Evolutionary conservation across 2,329 filamentous ascomycete species (phyloP).

Genomic region (Xylaria polymorpha): DNA sequence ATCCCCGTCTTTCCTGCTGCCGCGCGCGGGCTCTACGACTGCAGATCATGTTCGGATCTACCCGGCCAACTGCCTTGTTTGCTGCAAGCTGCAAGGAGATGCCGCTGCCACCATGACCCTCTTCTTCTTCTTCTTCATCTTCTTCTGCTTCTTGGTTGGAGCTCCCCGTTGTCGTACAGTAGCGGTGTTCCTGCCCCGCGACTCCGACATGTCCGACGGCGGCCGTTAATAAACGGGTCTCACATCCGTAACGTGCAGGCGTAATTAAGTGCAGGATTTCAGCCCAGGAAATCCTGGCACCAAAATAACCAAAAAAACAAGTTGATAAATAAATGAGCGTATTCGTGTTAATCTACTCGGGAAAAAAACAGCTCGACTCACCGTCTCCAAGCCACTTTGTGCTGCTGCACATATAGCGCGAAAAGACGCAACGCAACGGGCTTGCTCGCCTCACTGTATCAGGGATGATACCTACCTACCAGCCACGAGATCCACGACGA

Average conservation of each 20-base stretch:
- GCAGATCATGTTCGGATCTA: conserved; percentile 5
- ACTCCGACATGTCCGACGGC: not conserved
- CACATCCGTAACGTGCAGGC: not conserved
- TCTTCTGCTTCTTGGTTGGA: not conserved
- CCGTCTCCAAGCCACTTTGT: not conserved
- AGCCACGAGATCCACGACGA: not conserved
- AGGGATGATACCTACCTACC: not conserved
- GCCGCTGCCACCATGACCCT: not conserved
- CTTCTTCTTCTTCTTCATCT: too few species aligned
- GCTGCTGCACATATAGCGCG: not conserved
- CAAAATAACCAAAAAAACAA: too few species aligned
- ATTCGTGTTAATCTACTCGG: not conserved
- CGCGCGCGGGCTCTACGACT: not conserved
- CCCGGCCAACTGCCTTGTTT: not conserved
- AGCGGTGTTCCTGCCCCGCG: not conserved
- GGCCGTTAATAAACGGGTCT: not conserved
- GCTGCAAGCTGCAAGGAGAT: too few species aligned
- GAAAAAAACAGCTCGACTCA: not conserved
- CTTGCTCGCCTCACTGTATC: not conserved
- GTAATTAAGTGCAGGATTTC: not conserved
- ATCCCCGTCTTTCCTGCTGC: not conserved
- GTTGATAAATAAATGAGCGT: not conserved
- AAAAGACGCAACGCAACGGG: not conserved
- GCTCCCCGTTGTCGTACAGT: not conserved
- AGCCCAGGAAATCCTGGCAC: not conserved